Conservation (phyloP, 768 basidiomycete species). For the Clavulina sp. region DNA sequence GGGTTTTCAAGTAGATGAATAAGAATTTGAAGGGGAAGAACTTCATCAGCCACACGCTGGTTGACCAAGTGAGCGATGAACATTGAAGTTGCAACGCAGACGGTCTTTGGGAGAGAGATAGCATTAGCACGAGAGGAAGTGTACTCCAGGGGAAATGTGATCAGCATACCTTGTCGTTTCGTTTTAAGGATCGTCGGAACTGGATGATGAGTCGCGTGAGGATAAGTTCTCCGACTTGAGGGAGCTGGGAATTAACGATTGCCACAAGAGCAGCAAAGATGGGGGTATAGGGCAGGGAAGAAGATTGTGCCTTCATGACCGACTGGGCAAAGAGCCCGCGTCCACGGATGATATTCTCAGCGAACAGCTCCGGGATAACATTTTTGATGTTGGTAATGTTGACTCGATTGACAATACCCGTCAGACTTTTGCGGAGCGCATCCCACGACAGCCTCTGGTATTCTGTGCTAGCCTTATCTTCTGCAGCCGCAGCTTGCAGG, state of each 20-base stretch:
- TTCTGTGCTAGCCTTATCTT: conserved; percentile 71
- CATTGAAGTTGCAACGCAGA: conserved; percentile 84
- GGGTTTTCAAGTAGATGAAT: conserved; percentile 90
- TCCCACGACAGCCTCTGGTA: conserved; percentile 97
- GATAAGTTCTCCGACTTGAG: conserved; percentile 87
- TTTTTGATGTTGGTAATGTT: conserved; percentile 93
- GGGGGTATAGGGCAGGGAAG: conserved; percentile 94
- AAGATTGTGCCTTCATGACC: conserved; percentile 94
- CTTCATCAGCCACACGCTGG: conserved; percentile 82
- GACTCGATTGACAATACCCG: conserved; percentile 99
- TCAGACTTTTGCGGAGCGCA: conserved; percentile 89
- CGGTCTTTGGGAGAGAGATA: conserved; percentile 33
- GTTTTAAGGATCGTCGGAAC: conserved; percentile 85
- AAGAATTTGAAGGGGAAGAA: conserved; percentile 88
- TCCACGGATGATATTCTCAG: conserved; percentile 87
- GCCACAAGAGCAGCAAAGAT: conserved; percentile 89
- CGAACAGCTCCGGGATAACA: conserved; percentile 76
- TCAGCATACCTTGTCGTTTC: conserved; percentile 80
- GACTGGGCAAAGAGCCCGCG: conserved; percentile 84
- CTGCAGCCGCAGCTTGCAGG: conserved; percentile 64
- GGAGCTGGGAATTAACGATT: conserved; percentile 93
- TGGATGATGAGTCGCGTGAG: conserved; percentile 82
- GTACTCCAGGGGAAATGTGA: background rate
- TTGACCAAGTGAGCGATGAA: conserved; percentile 56
- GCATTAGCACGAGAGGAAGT: background rate